Evolutionary conservation across 1,284 basidiomycete genomes (phyloP), one percentile per base, ranked within the genome.

Genomic region (Ustilago tritici): DNA sequence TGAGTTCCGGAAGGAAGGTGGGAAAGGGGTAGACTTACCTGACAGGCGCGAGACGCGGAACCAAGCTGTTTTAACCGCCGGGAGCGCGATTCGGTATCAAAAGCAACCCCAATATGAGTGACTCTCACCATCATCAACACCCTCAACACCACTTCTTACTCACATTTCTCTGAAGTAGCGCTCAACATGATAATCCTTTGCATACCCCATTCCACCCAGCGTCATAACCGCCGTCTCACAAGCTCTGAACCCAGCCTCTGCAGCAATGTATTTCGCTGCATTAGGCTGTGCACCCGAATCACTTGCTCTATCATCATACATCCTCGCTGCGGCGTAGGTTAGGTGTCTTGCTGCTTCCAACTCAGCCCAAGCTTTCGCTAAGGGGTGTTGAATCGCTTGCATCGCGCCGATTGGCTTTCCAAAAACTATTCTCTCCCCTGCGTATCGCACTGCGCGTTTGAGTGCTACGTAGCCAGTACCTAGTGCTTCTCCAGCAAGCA

Each of bases 401-500:
- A 84, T 84, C 56, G 78, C 70, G 17, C 85, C 84, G 47, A 86
- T 86, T 0, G 84, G 67, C 32, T 78, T 79, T 4, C 82, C 83
- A 41, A 86, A 86, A 19, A 86, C 85, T 10, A 81, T 67, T 9
- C 84, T 70, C 9, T 81, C 78, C 3, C 60, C 69, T 1, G 85
- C 84, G 41, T 86, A 86, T 19, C 66, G 38, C 6, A 81, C 74
- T 5, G 79, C 80, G 8, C 63, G 36, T 6, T 68, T 65, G 9
- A 82, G 55, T 28, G 77, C 80, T 2, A 77, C 80, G 41, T 82
- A 82, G 0, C 80, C 80, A 8, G 74, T 82, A 1, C 87, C 87
- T 15, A 88, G 70, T 17, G 87, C 87, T 78, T 88, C 87, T 32
- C 87, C 87, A 0, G 86, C 87, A n/a, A 88, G 74, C 12, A 88